Evolutionary conservation across 176 grass and related monocot species (phyloP), one percentile per base, ranked within the genome.

Genomic region (Tillandsia leiboldiana): DNA sequence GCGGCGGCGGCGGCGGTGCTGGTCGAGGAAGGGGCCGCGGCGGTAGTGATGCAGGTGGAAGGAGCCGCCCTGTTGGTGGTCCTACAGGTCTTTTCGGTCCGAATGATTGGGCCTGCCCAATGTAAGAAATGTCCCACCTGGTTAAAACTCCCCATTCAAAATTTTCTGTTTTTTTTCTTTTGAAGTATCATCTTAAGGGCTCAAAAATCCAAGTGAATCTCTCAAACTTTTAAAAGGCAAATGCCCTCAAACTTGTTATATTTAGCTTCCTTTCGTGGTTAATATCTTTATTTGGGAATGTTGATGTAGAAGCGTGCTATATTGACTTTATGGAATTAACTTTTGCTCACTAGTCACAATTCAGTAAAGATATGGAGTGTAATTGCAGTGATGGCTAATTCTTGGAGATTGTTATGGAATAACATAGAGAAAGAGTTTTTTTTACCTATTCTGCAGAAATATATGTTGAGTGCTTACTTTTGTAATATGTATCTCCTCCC

Each of bases 81-180:
- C 86, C 94, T 65, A 86, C 94, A 51, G 94, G 94, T 4, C 80
- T 97, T 50, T 97, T 97, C 83, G 94, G 94, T 63, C 94, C 94
- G 58, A 97, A 97, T 86, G 94, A 97, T 73, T 97, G 89, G 94
- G 2, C 94, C 29, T 97, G 94, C 76, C 90, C 89, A 51, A 97
- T 97, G 90, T 99, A 88, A 96, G 75, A 12, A 26, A 61, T 9
- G 0, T 23, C 22, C 13, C 56, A 61, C 22, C 56, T 59, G n/a
- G 22, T n/a, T 61, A 2, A 18, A 9, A 18, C 56, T 61, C 56
- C 15, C 15, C 9, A 61, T 17, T 56, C 20, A 51, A 67, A 26
- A 63, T 10, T 53, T 51, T 78, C 27, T 74, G 24, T 24, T 18
- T 20, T 48, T 2, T 24, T 9, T 77, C 11, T 8, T 48, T 72